Base-by-base conservation (phyloP, 2,329 filamentous ascomycete genomes). In the Elsinoe australis region DNA sequence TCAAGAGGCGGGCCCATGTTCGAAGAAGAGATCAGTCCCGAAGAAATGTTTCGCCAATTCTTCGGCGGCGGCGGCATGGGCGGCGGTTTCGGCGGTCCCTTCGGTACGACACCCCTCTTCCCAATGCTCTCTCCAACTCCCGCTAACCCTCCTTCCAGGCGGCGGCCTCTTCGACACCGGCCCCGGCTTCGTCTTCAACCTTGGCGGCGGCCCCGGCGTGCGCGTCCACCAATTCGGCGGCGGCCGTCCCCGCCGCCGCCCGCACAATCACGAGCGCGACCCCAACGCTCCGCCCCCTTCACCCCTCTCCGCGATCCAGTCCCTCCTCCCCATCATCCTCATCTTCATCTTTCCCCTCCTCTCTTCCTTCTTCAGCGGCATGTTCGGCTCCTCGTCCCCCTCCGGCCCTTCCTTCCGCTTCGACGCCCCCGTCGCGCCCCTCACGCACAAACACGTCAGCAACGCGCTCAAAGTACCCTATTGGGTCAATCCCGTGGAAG, bases 41-140 rank as follows among this genome's bases (percentile, higher is more conserved):
- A 98, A 67, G 92, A 98, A 67, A 79, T 98, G 73, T 98, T 98
- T 70, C 83, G 90, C 63, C 80, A 90, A 54, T 98, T 98, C 76
- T 98, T 98, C 71, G 87, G 87, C 39, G 88, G 85, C 33, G 68
- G 67, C 55, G 72, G 71, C 14, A 72, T 75, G 58, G 76, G 78
- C 39, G 80, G 83, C 51, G 80, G 80, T 12, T 82, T 86, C 61
- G 83, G 84, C 70, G 60, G 60, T 14, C 58, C 58, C 4, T 63
- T 64, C 47, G 61, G 61, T 53, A 53, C 36, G 49, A 22, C 14
- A 18, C 24, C 17, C n/a, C n/a, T n/a, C 17, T 31, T 17, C 8
- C 5, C 15, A 24, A 9, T 29, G 21, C 19, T 8, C 22, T 26
- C 26, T 49, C 51, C 38, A 54, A 31, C 36, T 35, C 15, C 21